phyloP scores from a whole-genome alignment of 495 filamentous ascomycete genomes.

The Tuber aestivum region DNA sequence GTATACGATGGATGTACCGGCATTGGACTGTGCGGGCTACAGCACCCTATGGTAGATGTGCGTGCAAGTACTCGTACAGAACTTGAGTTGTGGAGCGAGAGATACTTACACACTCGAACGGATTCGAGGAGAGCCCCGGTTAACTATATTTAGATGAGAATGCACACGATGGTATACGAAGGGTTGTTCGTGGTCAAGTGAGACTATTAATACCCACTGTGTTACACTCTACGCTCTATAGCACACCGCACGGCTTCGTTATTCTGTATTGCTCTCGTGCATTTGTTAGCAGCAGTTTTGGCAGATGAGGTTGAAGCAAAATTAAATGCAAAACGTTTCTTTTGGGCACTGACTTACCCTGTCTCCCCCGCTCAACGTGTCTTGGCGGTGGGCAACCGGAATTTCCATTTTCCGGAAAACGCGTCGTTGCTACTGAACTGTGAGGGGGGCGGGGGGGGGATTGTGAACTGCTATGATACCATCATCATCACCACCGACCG shows the following conservation, averaged over 20 bases:
- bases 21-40: background rate
- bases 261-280: background rate
- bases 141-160: background rate
- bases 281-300: background rate
- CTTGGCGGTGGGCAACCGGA: background rate
- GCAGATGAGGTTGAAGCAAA: background rate
- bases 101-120: background rate
- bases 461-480: background rate
- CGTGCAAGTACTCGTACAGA: no score
- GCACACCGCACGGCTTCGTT: background rate
- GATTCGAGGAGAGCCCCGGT: background rate
- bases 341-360: background rate
- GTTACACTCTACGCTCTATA: background rate
- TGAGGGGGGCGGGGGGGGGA: background rate
- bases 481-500: no score
- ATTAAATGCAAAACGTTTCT: background rate
- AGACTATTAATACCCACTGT: background rate
- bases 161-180: background rate
- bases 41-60: background rate
- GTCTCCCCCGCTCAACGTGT: background rate
- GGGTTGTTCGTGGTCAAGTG: background rate
- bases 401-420: slow-evolving; percentile 5
- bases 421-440: background rate
- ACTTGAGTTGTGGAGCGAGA: background rate
- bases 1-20: background rate